These are phyloP conservation scores for Tricholoma saponaceum DNA, from an alignment of 768 basidiomycete genomes.

Conservation along the genomic window DNA sequence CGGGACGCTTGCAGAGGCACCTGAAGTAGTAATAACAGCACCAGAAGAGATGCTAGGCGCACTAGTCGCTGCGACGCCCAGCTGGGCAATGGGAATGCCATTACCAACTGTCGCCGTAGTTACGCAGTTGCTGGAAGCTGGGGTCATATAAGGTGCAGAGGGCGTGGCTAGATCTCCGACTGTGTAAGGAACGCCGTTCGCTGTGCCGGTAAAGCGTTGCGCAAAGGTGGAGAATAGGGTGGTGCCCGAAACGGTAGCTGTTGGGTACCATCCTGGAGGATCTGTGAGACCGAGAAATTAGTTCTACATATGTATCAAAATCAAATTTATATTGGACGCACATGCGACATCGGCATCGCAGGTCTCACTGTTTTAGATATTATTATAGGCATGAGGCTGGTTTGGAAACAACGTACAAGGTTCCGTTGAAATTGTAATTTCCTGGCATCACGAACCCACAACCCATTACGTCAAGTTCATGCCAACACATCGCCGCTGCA, in stretches of 20 bases:
- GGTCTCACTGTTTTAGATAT: conserved; percentile 24
- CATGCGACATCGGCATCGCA: conserved; percentile 44
- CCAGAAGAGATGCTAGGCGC: neutral
- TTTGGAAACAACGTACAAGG: conserved; percentile 28
- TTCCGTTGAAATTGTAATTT: conserved; percentile 37
- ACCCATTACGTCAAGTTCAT: conserved; percentile 43
- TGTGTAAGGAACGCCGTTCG: conserved; percentile 31
- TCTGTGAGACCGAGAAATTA: conserved; percentile 16
- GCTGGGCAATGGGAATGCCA: conserved; percentile 27
- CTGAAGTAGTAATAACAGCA: conserved; percentile 6
- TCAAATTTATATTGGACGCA: conserved; percentile 5
- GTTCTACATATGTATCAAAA: neutral
- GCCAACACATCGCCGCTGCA: conserved; percentile 40
- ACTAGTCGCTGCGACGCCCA: conserved; percentile 19
- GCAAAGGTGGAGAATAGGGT: conserved; percentile 40
- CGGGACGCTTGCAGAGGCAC: conserved; percentile 7
- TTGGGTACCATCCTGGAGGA: conserved; percentile 44
- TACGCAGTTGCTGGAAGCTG: conserved; percentile 36
- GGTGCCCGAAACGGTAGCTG: conserved; percentile 31
- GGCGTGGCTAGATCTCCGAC: conserved; percentile 38
- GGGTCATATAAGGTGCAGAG: conserved; percentile 27
- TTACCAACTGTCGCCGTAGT: conserved; percentile 35
- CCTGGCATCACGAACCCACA: conserved; percentile 45
- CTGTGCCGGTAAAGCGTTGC: conserved; percentile 37
- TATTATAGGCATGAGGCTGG: neutral